Evolutionary conservation across 2,329 filamentous ascomycete genomes (phyloP).

Genomic region (Fusarium tuaranense): DNA sequence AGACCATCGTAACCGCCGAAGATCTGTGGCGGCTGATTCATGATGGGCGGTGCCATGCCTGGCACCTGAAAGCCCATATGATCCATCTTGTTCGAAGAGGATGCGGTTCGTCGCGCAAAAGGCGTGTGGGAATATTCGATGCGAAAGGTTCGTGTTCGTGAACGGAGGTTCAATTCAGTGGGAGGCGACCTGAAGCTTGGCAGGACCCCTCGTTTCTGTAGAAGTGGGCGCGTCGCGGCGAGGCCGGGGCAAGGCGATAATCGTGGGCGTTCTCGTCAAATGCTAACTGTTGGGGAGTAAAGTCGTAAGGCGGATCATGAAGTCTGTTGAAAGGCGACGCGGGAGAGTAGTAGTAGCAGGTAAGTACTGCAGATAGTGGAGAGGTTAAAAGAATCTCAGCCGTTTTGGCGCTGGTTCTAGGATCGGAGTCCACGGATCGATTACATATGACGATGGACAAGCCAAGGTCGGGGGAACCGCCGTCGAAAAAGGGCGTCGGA

Average conservation of each 20-base stretch:
- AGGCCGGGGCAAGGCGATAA: slow-evolving; percentile 4
- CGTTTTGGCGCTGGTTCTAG: slow-evolving; percentile 32
- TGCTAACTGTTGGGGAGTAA: neutral
- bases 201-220: slow-evolving; percentile 2
- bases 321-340: neutral
- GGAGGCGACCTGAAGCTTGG: slow-evolving; percentile 4
- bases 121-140: slow-evolving; percentile 1
- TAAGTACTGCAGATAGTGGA: slow-evolving; percentile 14
- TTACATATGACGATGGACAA: slow-evolving; percentile 31
- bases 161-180: slow-evolving; percentile 26
- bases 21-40: slow-evolving; percentile 76
- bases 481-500: slow-evolving; percentile 5
- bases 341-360: neutral
- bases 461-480: slow-evolving; percentile 15
- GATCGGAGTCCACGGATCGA: slow-evolving; percentile 36
- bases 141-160: slow-evolving; percentile 6
- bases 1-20: slow-evolving; percentile 76
- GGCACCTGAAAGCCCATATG: slow-evolving; percentile 71
- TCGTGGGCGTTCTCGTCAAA: neutral
- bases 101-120: neutral
- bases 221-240: slow-evolving; percentile 3
- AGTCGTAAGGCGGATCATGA: slow-evolving; percentile 15
- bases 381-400: slow-evolving; percentile 29
- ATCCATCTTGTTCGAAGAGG: slow-evolving; percentile 49
- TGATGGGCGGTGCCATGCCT: slow-evolving; percentile 67